Conservation (phyloP, 495 filamentous ascomycete species). For the Articulospora tetracladia region DNA sequence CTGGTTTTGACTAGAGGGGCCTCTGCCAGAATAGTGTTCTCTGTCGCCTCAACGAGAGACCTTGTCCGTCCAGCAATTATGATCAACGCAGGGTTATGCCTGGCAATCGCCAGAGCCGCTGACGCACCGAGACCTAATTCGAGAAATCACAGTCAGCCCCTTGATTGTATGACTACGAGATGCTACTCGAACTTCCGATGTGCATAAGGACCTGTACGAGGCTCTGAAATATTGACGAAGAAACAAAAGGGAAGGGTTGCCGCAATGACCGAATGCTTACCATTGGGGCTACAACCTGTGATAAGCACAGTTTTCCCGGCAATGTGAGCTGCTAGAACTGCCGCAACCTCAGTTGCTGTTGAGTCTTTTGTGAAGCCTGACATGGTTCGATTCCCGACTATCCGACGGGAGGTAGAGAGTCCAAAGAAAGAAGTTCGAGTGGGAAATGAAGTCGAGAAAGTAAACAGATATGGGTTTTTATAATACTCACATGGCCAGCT, state of each 20-base stretch:
- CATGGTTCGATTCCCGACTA: background rate
- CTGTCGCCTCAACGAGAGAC: background rate
- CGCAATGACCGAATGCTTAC: too few species aligned
- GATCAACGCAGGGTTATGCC: background rate
- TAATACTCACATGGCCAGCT: too few species aligned
- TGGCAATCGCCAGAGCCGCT: background rate
- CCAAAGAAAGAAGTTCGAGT: too few species aligned
- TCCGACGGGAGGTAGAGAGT: too few species aligned
- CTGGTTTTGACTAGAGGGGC: background rate
- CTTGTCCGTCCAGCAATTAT: background rate
- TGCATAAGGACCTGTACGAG: too few species aligned
- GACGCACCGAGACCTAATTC: background rate
- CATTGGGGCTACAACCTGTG: slow-evolving; percentile 1
- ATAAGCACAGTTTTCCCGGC: slow-evolving; percentile 1
- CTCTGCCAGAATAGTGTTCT: background rate
- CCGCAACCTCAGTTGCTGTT: background rate
- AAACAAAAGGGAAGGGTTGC: too few species aligned
- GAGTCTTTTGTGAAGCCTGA: slow-evolving; percentile 2
- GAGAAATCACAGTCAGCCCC: background rate
- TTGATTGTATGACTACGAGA: too few species aligned
- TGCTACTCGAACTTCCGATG: too few species aligned
- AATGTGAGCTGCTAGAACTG: background rate
- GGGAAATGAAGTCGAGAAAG: too few species aligned
- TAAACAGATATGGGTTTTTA: too few species aligned
- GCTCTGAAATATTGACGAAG: too few species aligned